A percentile compares a stretch with the other conserved stretches of the same genome.
phyloP scores from a whole-genome alignment of 352 stramenopile genomes.

The Paralagenidium karlingii region DNA sequence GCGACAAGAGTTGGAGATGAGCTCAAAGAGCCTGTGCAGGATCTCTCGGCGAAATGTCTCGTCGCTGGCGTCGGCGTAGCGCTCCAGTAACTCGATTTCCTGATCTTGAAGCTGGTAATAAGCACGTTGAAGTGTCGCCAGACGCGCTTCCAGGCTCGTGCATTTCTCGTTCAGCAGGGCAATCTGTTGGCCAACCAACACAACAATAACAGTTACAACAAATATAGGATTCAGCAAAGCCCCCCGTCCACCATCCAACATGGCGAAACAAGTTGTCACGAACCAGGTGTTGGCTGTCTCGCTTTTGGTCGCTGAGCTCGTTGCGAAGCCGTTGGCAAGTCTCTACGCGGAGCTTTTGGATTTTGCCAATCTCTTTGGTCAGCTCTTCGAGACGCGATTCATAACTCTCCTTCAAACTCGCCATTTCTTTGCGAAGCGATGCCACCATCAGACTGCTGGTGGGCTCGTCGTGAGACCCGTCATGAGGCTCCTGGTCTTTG shows the following conservation, averaged over 20 bases:
- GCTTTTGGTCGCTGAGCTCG: constrained; percentile 37
- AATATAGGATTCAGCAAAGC: neutral
- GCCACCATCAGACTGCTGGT: constrained; percentile 11
- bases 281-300: constrained; percentile 23
- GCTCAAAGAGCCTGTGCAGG: constrained; percentile 11
- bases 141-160: constrained; percentile 17
- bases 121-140: constrained; percentile 15
- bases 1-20: constrained; percentile 10
- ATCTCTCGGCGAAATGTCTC: constrained; percentile 11
- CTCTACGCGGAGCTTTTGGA: constrained; percentile 26
- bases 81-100: constrained; percentile 27
- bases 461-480: neutral
- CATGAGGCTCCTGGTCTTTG: too few species aligned
- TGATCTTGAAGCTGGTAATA: constrained; percentile 9
- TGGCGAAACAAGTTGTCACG: constrained; percentile 4
- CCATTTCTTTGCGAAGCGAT: constrained; percentile 53
- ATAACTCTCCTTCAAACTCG: constrained; percentile 50
- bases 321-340: constrained; percentile 24
- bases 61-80: constrained; percentile 7
- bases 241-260: neutral
- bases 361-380: constrained; percentile 28
- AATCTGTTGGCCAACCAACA: constrained; percentile 11
- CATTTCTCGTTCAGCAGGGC: constrained; percentile 28
- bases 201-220: neutral
- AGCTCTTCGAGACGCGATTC: constrained; percentile 53